Evolutionary conservation across 2,329 filamentous ascomycete species (phyloP), one percentile per base, ranked within the genome.

Genomic region (Fonsecaea nubica): DNA sequence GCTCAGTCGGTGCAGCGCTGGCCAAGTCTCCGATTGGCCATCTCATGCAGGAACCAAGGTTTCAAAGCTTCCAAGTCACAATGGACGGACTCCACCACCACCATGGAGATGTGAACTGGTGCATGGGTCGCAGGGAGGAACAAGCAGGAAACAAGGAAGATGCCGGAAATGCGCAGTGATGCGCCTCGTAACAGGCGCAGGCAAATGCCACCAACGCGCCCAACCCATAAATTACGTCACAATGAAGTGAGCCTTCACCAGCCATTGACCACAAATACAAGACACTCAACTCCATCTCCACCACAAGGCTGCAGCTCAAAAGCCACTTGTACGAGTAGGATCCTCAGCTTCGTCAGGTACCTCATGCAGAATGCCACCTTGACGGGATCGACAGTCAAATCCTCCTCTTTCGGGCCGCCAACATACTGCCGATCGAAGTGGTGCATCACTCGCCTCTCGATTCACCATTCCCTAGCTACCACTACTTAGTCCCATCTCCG

Each of bases 11-110:
- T 50, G 9, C 45, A 25, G 12, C 10, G 21, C 21, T 21, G 21
- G 25, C 10, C 10, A 50, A 21, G 55, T 40, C 25, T 30, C 36
- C 12, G 2, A 59, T 59, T 59, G 57, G n/a, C 8, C 40, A 45
- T 36, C 30, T 30, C 13, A 59, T 52, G 40, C 57, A 59, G 57
- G 57, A 59, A 59, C 57, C 30, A 30, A 18, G 33, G 57, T 50
- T 59, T 59, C 38, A 9, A 9, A 13, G 45, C 21, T 9, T 25
- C 12, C 45, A 25, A 10, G 45, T 21, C 4, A 25, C 45, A 21
- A 50, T 10, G 21, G n/a, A 10, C 21, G 21, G 21, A 25, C 45
- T 50, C 45, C 45, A 50, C 45, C 45, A 12, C 45, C 45, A 50
- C 45, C 45, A 12, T 18, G 6, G 45, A 50, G 18, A 30, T 30